phyloP scores from a whole-genome alignment of 495 filamentous ascomycete species.

The Astrothelium macrocarpum region DNA sequence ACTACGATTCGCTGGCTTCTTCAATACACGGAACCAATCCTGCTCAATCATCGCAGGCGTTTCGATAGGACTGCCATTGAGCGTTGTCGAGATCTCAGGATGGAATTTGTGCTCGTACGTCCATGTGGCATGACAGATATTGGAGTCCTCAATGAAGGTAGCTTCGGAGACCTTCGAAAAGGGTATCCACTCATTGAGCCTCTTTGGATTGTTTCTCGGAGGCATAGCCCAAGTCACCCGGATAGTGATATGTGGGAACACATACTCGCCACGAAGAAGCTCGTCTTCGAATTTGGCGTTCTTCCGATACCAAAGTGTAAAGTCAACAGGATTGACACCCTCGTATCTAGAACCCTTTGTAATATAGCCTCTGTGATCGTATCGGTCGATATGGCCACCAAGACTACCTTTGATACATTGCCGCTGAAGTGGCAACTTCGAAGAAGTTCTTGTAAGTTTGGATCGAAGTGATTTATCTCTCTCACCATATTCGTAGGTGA shows the following conservation, averaged over 20 bases:
- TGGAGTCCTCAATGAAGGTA: conserved; percentile 44
- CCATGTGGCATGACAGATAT: conserved; percentile 49
- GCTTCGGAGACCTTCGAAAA: conserved; percentile 51
- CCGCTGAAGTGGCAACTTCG: conserved; percentile 39
- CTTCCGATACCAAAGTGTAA: conserved; percentile 51
- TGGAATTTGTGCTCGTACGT: conserved; percentile 55
- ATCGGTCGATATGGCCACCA: conserved; percentile 41
- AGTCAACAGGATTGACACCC: conserved; percentile 45
- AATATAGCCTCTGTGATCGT: conserved; percentile 47
- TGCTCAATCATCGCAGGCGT: conserved; percentile 52
- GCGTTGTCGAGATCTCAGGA: conserved; percentile 47
- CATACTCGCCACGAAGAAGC: conserved; percentile 48
- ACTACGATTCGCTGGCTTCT: conserved; percentile 45
- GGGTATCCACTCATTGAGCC: conserved; percentile 50
- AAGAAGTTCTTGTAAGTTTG: neutral
- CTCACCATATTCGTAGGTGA: conserved; percentile 39
- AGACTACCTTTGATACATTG: conserved; percentile 41
- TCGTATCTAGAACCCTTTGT: conserved; percentile 46
- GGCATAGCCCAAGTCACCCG: conserved; percentile 52
- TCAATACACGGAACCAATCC: conserved; percentile 46
- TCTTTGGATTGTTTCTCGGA: conserved; percentile 42
- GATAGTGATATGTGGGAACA: conserved; percentile 45
- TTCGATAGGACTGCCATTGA: conserved; percentile 45
- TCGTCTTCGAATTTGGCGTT: conserved; percentile 47
- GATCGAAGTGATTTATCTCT: neutral